phyloP scores from a whole-genome alignment of 805 yeast genomes.

The Millerozyma miso region DNA sequence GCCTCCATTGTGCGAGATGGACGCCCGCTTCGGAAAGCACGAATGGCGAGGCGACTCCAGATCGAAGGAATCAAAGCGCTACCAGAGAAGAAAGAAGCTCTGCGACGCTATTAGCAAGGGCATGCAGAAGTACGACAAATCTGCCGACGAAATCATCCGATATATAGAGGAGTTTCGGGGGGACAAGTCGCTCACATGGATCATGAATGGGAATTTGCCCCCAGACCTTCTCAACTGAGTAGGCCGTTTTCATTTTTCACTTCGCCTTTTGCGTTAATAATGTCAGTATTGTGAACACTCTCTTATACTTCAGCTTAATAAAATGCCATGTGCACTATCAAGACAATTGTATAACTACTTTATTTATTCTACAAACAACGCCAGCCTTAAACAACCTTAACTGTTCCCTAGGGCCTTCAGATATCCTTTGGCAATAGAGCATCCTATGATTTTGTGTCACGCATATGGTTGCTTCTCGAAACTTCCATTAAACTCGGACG shows the following conservation, averaged over 20 bases:
- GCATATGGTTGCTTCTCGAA: constrained; percentile 6
- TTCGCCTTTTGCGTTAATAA: constrained; percentile 4
- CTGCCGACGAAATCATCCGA: constrained; percentile 36
- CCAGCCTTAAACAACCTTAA: too few relatives aligned
- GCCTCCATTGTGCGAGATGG: constrained; percentile 39
- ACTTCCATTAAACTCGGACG: constrained; percentile 6
- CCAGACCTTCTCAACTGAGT: constrained; percentile 19
- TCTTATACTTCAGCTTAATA: too few relatives aligned
- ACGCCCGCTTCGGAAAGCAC: constrained; percentile 39
- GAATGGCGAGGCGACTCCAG: constrained; percentile 46
- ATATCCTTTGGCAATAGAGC: too few relatives aligned
- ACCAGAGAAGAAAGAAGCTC: constrained; percentile 39
- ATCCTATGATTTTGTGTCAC: background rate
- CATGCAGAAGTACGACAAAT: constrained; percentile 34
- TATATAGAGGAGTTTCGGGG: constrained; percentile 41
- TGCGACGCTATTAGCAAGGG: constrained; percentile 43
- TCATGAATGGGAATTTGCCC: constrained; percentile 44
- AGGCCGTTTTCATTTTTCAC: background rate
- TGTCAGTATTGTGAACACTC: too few relatives aligned
- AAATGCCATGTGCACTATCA: too few relatives aligned
- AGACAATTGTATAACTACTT: background rate
- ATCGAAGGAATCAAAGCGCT: constrained; percentile 41
- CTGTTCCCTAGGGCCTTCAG: too few relatives aligned
- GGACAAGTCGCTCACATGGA: constrained; percentile 42
- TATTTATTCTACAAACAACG: background rate